phyloP scores from a whole-genome alignment of 345 rosid species.

The Triadica sebifera region DNA sequence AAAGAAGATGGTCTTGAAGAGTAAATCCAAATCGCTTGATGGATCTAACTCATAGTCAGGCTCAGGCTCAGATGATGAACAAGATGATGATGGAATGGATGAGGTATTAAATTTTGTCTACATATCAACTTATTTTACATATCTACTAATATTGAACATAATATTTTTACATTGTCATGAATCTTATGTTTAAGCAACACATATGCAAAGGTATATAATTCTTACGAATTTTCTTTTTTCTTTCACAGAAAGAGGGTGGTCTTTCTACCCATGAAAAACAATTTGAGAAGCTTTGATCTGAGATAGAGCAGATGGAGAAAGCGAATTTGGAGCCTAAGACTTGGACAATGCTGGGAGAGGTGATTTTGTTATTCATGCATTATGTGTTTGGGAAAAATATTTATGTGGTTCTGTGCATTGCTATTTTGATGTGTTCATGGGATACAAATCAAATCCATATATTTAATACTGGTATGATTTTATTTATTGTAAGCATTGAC shows the following conservation, averaged over 20 bases:
- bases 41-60: constrained; percentile 38
- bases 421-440: neutral
- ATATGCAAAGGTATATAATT: neutral
- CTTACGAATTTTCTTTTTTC: constrained; percentile 2
- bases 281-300: constrained; percentile 48
- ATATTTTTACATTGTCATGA: neutral
- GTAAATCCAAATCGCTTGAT: constrained; percentile 30
- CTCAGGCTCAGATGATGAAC: too few relatives aligned
- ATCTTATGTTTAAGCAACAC: neutral
- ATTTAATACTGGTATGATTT: neutral
- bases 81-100: constrained; percentile 24
- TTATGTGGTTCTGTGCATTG: neutral
- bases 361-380: constrained; percentile 20
- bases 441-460: neutral
- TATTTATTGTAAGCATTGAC: constrained; percentile 7
- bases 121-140: neutral
- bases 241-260: constrained; percentile 41
- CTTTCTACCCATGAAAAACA: constrained; percentile 85
- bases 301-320: constrained; percentile 82
- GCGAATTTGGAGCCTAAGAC: constrained; percentile 78
- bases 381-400: neutral
- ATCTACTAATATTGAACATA: neutral
- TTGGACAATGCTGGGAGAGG: constrained; percentile 99
- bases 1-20: constrained; percentile 39
- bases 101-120: constrained; percentile 6